A percentile compares a stretch with the other conserved stretches of the same genome.
These are phyloP conservation scores for Pulveroboletus sp. DNA, from an alignment of 768 basidiomycete genomes.

Conservation along the genomic window DNA sequence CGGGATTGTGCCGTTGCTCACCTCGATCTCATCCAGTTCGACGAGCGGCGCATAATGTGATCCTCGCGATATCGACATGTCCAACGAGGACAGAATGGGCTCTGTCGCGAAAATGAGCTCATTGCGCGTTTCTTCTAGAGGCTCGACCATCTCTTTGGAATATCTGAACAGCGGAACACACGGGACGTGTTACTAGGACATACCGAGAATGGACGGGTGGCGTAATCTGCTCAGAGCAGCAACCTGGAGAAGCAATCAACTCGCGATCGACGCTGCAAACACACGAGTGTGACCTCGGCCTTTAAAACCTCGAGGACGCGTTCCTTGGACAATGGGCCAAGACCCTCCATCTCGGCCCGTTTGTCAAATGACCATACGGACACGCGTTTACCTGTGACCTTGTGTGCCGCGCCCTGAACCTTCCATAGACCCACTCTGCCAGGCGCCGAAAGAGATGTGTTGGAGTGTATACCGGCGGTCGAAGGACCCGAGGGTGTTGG, in stretches of 20 bases:
- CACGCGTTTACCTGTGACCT: constrained; percentile 86
- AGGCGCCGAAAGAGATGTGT: constrained; percentile 37
- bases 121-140: constrained; percentile 86
- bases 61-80: constrained; percentile 69
- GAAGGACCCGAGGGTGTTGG: constrained; percentile 34
- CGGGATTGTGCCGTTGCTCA: constrained; percentile 32
- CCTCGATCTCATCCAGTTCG: constrained; percentile 96
- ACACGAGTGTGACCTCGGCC: constrained; percentile 63
- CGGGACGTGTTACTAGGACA: constrained; percentile 6
- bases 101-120: constrained; percentile 95
- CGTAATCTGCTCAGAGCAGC: constrained; percentile 80
- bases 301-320: constrained; percentile 82
- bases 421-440: constrained; percentile 83
- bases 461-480: constrained; percentile 31
- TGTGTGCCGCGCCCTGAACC: constrained; percentile 83
- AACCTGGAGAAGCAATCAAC: constrained; percentile 49
- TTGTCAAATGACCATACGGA: constrained; percentile 95
- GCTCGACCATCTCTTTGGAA: constrained; percentile 89
- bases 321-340: constrained; percentile 64
- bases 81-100: constrained; percentile 78
- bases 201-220: constrained; percentile 91
- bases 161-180: constrained; percentile 3
- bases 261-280: neutral
- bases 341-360: constrained; percentile 68
- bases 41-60: constrained; percentile 54